Conservation (phyloP, 1,284 basidiomycete genomes). For the Stygiomarasmius scandens region DNA sequence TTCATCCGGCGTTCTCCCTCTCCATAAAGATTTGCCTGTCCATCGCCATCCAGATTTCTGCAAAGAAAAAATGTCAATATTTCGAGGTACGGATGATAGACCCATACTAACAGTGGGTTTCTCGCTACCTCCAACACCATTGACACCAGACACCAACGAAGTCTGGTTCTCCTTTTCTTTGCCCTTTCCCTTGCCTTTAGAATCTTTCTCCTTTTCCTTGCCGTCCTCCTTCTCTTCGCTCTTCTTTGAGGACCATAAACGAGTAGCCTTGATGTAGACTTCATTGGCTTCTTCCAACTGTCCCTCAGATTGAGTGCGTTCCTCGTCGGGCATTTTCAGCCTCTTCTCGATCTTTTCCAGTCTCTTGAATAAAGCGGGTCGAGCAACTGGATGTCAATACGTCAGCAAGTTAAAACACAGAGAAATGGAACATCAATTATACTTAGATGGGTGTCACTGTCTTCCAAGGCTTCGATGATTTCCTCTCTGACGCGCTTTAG, state of each 20-base stretch:
- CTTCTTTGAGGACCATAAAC: constrained; percentile 22
- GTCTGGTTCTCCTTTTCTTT: constrained; percentile 3
- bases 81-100: too few species aligned
- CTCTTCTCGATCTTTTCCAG: constrained; percentile 75
- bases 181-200: constrained; percentile 1
- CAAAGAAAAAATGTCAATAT: too few species aligned
- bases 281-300: constrained; percentile 49
- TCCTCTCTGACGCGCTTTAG: constrained; percentile 64
- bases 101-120: background rate
- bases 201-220: constrained; percentile 2
- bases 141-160: background rate
- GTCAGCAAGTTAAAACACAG: constrained; percentile 5
- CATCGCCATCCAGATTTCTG: constrained; percentile 29
- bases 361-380: constrained; percentile 78
- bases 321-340: constrained; percentile 63
- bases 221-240: background rate
- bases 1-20: constrained; percentile 59
- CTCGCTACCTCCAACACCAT: background rate
- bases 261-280: constrained; percentile 33
- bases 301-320: constrained; percentile 58
- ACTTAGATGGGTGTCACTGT: constrained; percentile 85
- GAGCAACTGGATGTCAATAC: constrained; percentile 60
- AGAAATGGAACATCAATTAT: background rate
- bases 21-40: constrained; percentile 83
- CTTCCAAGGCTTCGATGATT: constrained; percentile 74